Percentiles rank a stretch among this genome's conserved stretches.
phyloP scores from a whole-genome alignment of 768 basidiomycete species.

The Fistulinella prunicolor region DNA sequence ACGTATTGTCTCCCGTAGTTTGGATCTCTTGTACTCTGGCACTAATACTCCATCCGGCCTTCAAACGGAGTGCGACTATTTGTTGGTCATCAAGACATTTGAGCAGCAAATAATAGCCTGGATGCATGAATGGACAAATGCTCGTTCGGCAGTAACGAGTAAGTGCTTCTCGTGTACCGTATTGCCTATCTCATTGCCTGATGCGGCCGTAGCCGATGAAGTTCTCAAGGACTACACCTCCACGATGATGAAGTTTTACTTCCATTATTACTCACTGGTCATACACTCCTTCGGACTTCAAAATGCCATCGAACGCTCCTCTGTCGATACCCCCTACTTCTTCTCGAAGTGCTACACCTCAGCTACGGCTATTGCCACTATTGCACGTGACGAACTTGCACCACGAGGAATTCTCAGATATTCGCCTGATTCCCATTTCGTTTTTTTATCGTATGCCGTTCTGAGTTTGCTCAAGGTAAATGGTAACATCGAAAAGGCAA shows the following conservation, averaged over 20 bases:
- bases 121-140: constrained; percentile 50
- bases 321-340: constrained; percentile 77
- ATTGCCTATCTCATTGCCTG: constrained; percentile 1
- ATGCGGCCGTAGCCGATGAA: constrained; percentile 23
- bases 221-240: constrained; percentile 24
- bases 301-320: constrained; percentile 81
- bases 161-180: constrained; percentile 2
- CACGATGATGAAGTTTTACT: constrained; percentile 63
- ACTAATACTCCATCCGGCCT: constrained; percentile 79
- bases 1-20: constrained; percentile 80
- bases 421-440: constrained; percentile 88
- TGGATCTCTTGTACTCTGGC: constrained; percentile 88
- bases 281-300: constrained; percentile 96
- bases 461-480: constrained; percentile 86
- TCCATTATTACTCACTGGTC: constrained; percentile 82
- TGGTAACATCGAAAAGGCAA: background rate
- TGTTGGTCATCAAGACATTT: constrained; percentile 79
- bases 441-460: constrained; percentile 90
- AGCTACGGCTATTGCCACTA: constrained; percentile 64
- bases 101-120: constrained; percentile 71
- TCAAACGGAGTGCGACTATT: constrained; percentile 80
- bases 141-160: constrained; percentile 18
- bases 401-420: constrained; percentile 77
- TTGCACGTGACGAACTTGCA: constrained; percentile 77
- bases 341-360: constrained; percentile 74